These are phyloP conservation scores for Beverwykella pulmonaria DNA, from an alignment of 495 filamentous ascomycete genomes.

Conservation along the genomic window DNA sequence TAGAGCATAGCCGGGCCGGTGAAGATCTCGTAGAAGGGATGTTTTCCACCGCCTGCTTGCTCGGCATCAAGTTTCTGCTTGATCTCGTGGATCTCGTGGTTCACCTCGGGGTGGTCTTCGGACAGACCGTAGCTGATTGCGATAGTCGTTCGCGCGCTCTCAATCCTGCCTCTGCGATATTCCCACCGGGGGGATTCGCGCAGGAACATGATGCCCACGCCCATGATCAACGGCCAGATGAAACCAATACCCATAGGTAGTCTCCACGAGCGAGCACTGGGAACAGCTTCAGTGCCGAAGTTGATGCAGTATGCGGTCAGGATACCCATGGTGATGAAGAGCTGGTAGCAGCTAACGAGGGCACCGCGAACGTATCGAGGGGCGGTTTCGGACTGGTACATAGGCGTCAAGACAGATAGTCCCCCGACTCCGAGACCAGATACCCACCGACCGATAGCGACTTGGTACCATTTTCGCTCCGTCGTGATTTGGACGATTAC, in stretches of 20 bases:
- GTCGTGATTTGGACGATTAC: constrained; percentile 41
- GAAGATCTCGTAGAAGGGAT: constrained; percentile 37
- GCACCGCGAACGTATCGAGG: constrained; percentile 28
- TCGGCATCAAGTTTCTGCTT: constrained; percentile 50
- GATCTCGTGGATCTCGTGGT: constrained; percentile 65
- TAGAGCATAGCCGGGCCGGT: constrained; percentile 37
- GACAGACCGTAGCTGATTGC: constrained; percentile 70
- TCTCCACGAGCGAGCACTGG: constrained; percentile 67
- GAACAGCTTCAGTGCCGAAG: constrained; percentile 65
- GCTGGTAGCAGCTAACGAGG: constrained; percentile 63
- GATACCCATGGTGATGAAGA: constrained; percentile 86
- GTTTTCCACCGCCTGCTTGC: constrained; percentile 20
- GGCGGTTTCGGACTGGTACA: constrained; percentile 74
- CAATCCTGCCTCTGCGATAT: constrained; percentile 43
- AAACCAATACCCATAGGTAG: constrained; percentile 82
- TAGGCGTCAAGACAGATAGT: constrained; percentile 67
- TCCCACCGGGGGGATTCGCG: constrained; percentile 47
- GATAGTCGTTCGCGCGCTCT: constrained; percentile 67
- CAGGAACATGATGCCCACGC: constrained; percentile 54
- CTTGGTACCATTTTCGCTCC: constrained; percentile 32
- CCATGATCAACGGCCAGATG: constrained; percentile 74
- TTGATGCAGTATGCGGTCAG: constrained; percentile 82
- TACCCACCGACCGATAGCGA: constrained; percentile 67
- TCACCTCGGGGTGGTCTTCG: constrained; percentile 63
- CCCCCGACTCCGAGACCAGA: constrained; percentile 83